Evolutionary conservation across 257 asterid genomes (phyloP), one percentile per base, ranked within the genome.

Genomic region (Plantago major): DNA sequence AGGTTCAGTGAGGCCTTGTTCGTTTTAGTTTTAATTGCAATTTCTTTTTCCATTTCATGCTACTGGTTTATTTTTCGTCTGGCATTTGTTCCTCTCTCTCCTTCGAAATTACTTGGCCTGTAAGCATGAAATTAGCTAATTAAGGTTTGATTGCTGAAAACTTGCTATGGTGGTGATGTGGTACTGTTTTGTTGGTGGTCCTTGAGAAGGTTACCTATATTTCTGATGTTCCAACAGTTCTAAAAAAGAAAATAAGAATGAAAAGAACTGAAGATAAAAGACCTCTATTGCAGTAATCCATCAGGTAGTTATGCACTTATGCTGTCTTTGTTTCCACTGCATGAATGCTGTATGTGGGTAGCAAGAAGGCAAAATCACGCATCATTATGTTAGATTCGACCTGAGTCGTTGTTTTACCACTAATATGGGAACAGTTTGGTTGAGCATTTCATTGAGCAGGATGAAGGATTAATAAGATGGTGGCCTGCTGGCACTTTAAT

Each of bases 1-100:
- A 91, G 76, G 98, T 91, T 65, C 70, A 62, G 63, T 22, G 10
- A 33, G 16, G 15, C 18, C 55, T 45, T 13, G 55, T 43, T 37
- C 47, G 30, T 55, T 55, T 58, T 22, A 22, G 26, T 22, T 22
- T 22, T 22, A 2, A 1, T 22, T 2, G 2, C 26, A 1, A 22
- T 22, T 22, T 22, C 26, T 1, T 22, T 22, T 22, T 22, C 26
- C 26, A 22, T 22, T 22, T 22, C 26, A 22, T 22, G 26, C 26
- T 22, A 22, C 26, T 22, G 26, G 26, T 22, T 22, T 22, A 22
- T 22, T 22, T 22, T 22, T 2, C 2, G 26, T 22, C 26, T 22
- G 26, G 26, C 26, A 22, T 22, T 22, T 22, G 26, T 22, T 22
- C 26, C 26, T 22, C 26, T 22, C 26, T 22, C 26, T 22, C 26